Evolutionary conservation across 2,329 filamentous ascomycete species (phyloP).

Genomic region (Alternaria sp.): DNA sequence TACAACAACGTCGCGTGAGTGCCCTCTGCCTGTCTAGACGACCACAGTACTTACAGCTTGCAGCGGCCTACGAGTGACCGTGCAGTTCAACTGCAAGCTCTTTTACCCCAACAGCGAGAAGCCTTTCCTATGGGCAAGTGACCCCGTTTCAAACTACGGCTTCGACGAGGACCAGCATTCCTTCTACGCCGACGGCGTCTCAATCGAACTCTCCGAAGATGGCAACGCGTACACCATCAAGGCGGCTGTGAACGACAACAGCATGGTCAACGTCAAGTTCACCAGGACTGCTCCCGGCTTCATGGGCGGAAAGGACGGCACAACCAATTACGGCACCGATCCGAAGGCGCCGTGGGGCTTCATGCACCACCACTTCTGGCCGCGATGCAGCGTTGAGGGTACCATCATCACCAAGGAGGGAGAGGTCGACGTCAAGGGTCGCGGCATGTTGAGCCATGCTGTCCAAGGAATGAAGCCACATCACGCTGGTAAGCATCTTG

Average conservation of each 20-base stretch:
- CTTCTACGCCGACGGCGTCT: conserved; percentile 87
- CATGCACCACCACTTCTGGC: conserved; percentile 96
- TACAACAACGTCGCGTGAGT: conserved; percentile 94
- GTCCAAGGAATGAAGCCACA: conserved; percentile 99
- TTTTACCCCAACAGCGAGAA: conserved; percentile 79
- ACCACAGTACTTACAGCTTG: conserved; percentile 30
- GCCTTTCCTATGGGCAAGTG: conserved; percentile 83
- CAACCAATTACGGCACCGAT: conserved; percentile 86
- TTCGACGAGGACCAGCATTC: conserved; percentile 85
- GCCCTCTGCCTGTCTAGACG: background rate
- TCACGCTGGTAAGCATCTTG: conserved; percentile 72
- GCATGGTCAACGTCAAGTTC: conserved; percentile 86
- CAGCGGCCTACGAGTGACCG: conserved; percentile 88
- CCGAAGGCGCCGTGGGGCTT: conserved; percentile 85
- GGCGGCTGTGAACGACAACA: conserved; percentile 81
- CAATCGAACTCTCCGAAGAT: conserved; percentile 85
- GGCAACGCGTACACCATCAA: conserved; percentile 87
- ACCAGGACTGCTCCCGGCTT: conserved; percentile 81
- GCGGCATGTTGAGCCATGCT: conserved; percentile 81
- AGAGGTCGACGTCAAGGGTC: conserved; percentile 82
- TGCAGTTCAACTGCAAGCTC: conserved; percentile 94
- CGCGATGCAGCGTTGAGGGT: conserved; percentile 81
- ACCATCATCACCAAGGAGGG: conserved; percentile 84
- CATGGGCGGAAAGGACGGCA: conserved; percentile 84
- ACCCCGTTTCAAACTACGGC: conserved; percentile 77